Conservation (phyloP, 176 grass and related monocot species). For the Pharus latifolius region DNA sequence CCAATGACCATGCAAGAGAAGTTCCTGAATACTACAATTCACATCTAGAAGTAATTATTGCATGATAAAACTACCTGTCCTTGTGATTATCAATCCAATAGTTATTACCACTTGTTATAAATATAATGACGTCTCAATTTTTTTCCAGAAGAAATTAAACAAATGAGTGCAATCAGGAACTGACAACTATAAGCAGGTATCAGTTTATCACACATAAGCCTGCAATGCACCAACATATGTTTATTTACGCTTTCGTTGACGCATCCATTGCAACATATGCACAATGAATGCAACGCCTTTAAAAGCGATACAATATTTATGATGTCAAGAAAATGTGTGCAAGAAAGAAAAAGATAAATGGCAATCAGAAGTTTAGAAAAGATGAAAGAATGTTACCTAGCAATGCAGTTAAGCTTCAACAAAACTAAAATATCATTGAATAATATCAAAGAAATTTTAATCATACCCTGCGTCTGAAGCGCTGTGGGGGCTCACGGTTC, state of each 20-base stretch:
- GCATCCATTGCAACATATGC: constrained; percentile 28
- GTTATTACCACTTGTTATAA: no score
- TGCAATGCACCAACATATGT: constrained; percentile 28
- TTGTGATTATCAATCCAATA: neutral
- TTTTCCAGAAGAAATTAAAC: neutral
- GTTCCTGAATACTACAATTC: no score
- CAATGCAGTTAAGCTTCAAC: no score
- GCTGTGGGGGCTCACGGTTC: constrained; percentile 54
- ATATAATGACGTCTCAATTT: neutral
- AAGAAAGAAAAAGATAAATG: neutral
- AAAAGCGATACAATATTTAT: constrained; percentile 26
- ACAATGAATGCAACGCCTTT: constrained; percentile 50
- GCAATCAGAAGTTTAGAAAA: constrained; percentile 12
- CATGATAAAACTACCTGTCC: no score
- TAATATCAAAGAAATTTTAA: neutral
- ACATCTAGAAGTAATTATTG: no score
- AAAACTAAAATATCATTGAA: neutral
- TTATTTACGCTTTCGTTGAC: constrained; percentile 50
- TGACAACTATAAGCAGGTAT: neutral
- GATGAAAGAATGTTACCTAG: neutral
- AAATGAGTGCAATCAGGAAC: constrained; percentile 8
- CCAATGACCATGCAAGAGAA: no score
- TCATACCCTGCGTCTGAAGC: constrained; percentile 61
- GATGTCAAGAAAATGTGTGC: neutral
- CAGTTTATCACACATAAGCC: constrained; percentile 3